A percentile compares a stretch with the other conserved stretches of the same genome.
Conservation (phyloP, 1,139 yeast species). For the Wickerhamiella infanticola region DNA sequence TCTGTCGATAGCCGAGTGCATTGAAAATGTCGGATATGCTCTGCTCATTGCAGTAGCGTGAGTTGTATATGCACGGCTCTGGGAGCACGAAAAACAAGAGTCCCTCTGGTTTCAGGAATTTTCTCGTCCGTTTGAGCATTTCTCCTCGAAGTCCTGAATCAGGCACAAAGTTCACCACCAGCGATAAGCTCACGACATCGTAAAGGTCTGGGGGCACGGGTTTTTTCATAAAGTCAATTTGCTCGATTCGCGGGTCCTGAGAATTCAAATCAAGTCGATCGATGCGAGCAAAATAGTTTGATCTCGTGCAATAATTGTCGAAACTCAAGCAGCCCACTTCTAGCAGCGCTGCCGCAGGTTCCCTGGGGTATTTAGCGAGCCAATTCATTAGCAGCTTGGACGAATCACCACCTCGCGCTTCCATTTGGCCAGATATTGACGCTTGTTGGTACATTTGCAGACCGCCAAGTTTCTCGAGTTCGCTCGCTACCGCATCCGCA, state of each 20-base stretch:
- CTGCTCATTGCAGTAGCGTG: constrained; percentile 51
- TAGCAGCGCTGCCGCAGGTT: constrained; percentile 31
- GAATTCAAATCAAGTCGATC: constrained; percentile 67
- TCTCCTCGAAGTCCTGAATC: constrained; percentile 54
- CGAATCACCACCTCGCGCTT: constrained; percentile 76
- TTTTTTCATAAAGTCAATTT: constrained; percentile 75
- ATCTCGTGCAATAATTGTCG: constrained; percentile 48
- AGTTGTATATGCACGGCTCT: constrained; percentile 67
- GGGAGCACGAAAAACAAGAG: constrained; percentile 74
- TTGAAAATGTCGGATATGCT: constrained; percentile 34
- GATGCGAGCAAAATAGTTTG: constrained; percentile 24
- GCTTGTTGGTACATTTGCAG: constrained; percentile 64
- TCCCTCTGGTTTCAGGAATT: constrained; percentile 26
- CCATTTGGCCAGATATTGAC: constrained; percentile 68
- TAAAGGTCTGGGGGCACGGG: constrained; percentile 30
- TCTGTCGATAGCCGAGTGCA: constrained; percentile 40
- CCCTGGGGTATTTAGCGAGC: constrained; percentile 26
- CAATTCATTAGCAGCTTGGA: constrained; percentile 60
- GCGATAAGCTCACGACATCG: constrained; percentile 60
- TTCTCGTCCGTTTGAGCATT: constrained; percentile 49
- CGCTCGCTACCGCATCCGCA: constrained; percentile 18
- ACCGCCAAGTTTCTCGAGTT: constrained; percentile 50
- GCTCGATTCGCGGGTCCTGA: constrained; percentile 50
- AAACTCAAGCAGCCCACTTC: constrained; percentile 76
- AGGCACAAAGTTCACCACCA: constrained; percentile 81